Conservation (phyloP, 2,329 filamentous ascomycete genomes). For the Achaetomium macrosporum region DNA sequence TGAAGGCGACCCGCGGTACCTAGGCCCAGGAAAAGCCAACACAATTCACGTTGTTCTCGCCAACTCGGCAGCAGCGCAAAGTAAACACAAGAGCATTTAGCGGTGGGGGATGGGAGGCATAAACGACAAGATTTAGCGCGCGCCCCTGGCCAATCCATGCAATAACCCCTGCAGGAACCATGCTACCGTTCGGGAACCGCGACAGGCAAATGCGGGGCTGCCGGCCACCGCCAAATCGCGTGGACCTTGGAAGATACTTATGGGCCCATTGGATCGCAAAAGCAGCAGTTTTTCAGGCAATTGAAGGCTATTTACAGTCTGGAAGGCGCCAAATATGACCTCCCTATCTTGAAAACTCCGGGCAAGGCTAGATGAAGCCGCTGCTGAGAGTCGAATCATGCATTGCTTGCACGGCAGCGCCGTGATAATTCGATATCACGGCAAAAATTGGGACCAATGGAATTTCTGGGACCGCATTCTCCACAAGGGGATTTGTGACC, state of each 20-base stretch:
- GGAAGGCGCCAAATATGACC: no score
- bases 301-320: no score
- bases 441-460: not conserved
- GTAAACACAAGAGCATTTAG: not conserved
- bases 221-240: not conserved
- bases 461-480: not conserved
- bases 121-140: constrained; percentile 3
- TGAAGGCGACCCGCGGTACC: constrained; percentile 12
- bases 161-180: constrained; percentile 11
- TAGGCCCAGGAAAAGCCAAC: not conserved
- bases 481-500: not conserved
- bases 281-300: no score
- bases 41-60: not conserved
- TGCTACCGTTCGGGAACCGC: not conserved
- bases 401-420: not conserved
- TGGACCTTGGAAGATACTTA: no score
- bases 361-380: no score
- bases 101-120: not conserved
- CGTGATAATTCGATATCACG: not conserved
- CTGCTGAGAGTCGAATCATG: no score
- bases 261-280: no score
- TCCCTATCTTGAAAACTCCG: no score
- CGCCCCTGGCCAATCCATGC: constrained; percentile 12
- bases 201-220: constrained; percentile 8
- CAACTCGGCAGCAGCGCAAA: not conserved